These are phyloP conservation scores for Phytopythium litorale DNA, from an alignment of 352 stramenopile species.

Conservation along the genomic window DNA sequence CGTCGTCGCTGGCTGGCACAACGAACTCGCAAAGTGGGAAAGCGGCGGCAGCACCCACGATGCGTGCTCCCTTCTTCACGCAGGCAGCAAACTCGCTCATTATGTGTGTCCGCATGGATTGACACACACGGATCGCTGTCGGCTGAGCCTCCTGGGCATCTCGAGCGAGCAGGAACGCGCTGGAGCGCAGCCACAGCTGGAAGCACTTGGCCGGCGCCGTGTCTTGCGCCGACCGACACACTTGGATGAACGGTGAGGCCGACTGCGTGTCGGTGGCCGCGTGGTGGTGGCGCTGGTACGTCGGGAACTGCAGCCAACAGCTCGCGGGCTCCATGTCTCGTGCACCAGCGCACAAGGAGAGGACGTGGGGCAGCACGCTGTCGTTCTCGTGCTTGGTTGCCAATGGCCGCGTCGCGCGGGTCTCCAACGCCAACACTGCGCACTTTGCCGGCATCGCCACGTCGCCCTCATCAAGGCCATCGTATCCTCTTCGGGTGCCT, in stretches of 20 bases:
- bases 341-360: constrained; percentile 20
- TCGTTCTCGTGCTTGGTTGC: neutral
- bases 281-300: constrained; percentile 16
- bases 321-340: constrained; percentile 22
- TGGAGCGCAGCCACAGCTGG: constrained; percentile 26
- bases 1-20: neutral
- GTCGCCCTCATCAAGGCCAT: neutral
- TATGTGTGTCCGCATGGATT: constrained; percentile 13
- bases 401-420: neutral
- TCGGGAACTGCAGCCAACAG: constrained; percentile 39
- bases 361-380: constrained; percentile 17
- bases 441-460: neutral
- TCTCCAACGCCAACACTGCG: neutral
- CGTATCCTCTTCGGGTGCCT: neutral
- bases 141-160: constrained; percentile 10
- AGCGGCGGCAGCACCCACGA: constrained; percentile 15
- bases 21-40: constrained; percentile 27
- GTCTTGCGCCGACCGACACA: constrained; percentile 33
- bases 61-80: constrained; percentile 16
- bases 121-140: constrained; percentile 13
- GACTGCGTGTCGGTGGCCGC: neutral
- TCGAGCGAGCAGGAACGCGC: constrained; percentile 17
- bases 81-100: constrained; percentile 24
- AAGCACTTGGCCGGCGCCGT: constrained; percentile 30
- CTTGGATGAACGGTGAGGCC: constrained; percentile 15